Evolutionary conservation across 768 basidiomycete species (phyloP).

Genomic region (Plicaturopsis crispa): DNA sequence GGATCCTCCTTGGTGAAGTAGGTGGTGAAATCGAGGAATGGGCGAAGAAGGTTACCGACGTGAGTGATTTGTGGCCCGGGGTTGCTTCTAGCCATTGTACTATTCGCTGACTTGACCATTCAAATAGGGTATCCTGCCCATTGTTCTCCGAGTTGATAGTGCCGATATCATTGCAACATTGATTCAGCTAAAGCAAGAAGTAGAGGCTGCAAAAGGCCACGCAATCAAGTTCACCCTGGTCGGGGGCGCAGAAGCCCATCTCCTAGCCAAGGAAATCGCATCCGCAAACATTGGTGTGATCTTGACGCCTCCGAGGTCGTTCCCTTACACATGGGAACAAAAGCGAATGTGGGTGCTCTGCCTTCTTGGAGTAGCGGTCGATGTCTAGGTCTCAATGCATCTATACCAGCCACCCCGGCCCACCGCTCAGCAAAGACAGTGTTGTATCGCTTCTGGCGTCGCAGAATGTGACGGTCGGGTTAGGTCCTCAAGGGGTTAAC

Average conservation of each 20-base stretch:
- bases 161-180: constrained; percentile 81
- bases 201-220: constrained; percentile 37
- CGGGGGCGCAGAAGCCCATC: constrained; percentile 59
- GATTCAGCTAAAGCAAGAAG: constrained; percentile 58
- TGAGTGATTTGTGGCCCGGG: constrained; percentile 11
- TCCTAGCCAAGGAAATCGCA: constrained; percentile 64
- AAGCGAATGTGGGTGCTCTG: constrained; percentile 45
- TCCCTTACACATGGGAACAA: constrained; percentile 68
- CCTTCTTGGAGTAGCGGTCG: constrained; percentile 26
- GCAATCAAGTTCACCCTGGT: constrained; percentile 52
- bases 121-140: constrained; percentile 54
- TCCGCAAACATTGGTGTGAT: constrained; percentile 65
- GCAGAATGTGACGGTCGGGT: constrained; percentile 62
- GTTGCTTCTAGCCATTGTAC: not conserved
- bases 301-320: constrained; percentile 57
- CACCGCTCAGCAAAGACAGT: constrained; percentile 40
- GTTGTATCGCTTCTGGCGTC: constrained; percentile 47
- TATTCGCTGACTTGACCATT: constrained; percentile 5
- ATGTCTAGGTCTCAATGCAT: no score
- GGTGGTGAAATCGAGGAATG: constrained; percentile 20
- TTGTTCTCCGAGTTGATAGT: constrained; percentile 68
- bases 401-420: constrained; percentile 36
- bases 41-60: constrained; percentile 30
- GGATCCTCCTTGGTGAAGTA: constrained; percentile 38
- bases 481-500: constrained; percentile 35